Percentiles rank a stretch among this genome's conserved stretches.
These are phyloP conservation scores for Candida verbasci DNA, from an alignment of 805 yeast species.

Conservation along the genomic window DNA sequence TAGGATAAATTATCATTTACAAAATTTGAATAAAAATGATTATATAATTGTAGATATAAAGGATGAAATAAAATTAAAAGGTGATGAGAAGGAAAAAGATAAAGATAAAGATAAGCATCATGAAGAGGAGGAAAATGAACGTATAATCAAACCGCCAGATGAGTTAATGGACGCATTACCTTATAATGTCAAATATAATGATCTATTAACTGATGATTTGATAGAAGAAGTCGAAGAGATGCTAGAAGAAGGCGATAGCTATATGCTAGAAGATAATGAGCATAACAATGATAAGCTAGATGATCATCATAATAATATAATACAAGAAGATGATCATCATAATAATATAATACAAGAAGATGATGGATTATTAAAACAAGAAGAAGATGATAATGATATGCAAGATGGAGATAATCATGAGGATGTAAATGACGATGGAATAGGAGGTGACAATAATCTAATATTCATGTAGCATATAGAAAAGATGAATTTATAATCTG, in stretches of 20 bases:
- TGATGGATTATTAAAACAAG: background rate
- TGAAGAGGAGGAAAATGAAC: background rate
- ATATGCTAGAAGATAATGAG: slow-evolving; percentile 18
- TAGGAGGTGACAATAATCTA: slow-evolving; percentile 21
- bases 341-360: slow-evolving; percentile 8
- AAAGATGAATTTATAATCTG: no score
- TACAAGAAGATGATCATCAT: slow-evolving; percentile 17
- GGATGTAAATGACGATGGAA: slow-evolving; percentile 16
- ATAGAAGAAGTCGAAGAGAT: slow-evolving; percentile 19
- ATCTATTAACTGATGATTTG: slow-evolving; percentile 10
- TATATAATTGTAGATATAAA: slow-evolving; percentile 24
- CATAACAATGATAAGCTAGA: slow-evolving; percentile 19
- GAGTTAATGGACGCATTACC: slow-evolving; percentile 23
- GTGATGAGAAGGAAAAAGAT: slow-evolving; percentile 16
- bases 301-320: no score
- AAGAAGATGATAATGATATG: background rate
- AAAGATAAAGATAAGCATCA: background rate
- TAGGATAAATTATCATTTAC: slow-evolving; percentile 19
- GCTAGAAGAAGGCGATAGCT: no score
- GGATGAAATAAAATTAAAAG: slow-evolving; percentile 18
- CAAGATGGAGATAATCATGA: background rate
- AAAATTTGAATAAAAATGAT: slow-evolving; percentile 25
- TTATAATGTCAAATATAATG: slow-evolving; percentile 27
- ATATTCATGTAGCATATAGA: slow-evolving; percentile 13
- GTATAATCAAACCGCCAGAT: slow-evolving; percentile 16